phyloP scores from a whole-genome alignment of 2,329 filamentous ascomycete species.

The Daldinia sp. region DNA sequence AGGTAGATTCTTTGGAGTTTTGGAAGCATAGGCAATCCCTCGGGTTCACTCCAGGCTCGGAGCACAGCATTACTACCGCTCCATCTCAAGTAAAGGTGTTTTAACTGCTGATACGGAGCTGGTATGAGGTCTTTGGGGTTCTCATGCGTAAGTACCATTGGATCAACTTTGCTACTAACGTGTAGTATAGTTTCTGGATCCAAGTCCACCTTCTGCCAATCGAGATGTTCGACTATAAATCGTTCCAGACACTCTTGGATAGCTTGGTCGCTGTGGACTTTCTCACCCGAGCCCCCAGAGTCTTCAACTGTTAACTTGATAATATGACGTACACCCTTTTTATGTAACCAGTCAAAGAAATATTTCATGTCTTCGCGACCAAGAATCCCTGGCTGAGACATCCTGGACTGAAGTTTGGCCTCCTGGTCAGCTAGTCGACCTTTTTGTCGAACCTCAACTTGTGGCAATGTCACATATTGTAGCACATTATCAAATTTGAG shows the following conservation, averaged over 20 bases:
- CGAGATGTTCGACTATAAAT: constrained; percentile 16
- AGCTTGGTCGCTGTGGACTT: constrained; percentile 15
- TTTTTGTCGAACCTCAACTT: constrained; percentile 5
- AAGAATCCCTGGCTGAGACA: neutral
- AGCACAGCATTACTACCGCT: constrained; percentile 15
- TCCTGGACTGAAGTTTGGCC: neutral
- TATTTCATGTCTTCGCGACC: constrained; percentile 20
- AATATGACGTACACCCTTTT: neutral
- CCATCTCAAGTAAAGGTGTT: constrained; percentile 11
- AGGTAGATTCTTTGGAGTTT: neutral
- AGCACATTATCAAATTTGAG: neutral
- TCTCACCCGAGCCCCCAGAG: neutral
- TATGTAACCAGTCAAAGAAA: constrained; percentile 12
- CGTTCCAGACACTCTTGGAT: constrained; percentile 7
- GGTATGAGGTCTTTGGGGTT: neutral
- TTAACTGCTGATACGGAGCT: neutral
- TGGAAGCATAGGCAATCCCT: constrained; percentile 9
- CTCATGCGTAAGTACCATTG: neutral
- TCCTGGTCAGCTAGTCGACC: constrained; percentile 14
- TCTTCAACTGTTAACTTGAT: neutral
- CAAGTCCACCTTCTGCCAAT: constrained; percentile 21
- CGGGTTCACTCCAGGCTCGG: constrained; percentile 16
- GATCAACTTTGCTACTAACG: constrained; percentile 9
- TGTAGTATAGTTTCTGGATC: constrained; percentile 19
- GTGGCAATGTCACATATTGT: constrained; percentile 7